Base-by-base conservation (phyloP, 1,284 basidiomycete species). In the Heterobasidion parviporum region DNA sequence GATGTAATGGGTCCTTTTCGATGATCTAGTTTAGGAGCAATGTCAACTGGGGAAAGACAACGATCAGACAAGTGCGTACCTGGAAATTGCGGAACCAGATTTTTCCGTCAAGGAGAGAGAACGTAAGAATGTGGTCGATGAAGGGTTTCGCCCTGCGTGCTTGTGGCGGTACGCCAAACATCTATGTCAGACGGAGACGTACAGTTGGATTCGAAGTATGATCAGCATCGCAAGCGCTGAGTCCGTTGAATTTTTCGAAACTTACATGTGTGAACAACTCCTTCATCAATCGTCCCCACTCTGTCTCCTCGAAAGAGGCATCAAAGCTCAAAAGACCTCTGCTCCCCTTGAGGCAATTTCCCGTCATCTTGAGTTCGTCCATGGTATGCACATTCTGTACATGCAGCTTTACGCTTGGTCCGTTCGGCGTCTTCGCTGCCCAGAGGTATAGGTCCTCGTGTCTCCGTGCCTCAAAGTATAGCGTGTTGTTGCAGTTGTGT, bases 21-120 rank as follows among this genome's bases (percentile, higher is more conserved):
- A 90, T 67, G 55, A 90, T 89, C 89, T 90, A 61, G 6, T 36
- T 18, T 3, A 8, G 56, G 59, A 49, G 41, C 18, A 41, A 34
- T 53, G 35, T 46, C 12, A 26, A 26, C 26, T 36, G 54, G 47
- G 41, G 48, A 36, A 32, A 35, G 44, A 5, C 20, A 34, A 10
- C 8, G 54, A 51, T 18, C 43, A 55, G 41, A 54, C 41, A 8
- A 26, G 33, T 18, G 68, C 73, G 61, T 41, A 90, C 91, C 80
- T 99, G 96, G 76, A 91, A 99, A 73, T 98, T 98, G 62, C 97
- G 85, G 80, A 99, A 98, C 97, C 97, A 99, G 62, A 99, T 93
- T 70, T 98, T 98, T 69, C 83, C 83, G 76, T 99, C 97, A 46
- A 97, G 80, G 54, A 99, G 81, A 18, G 94, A 97, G 72, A 99